Evolutionary conservation across 805 yeast species (phyloP).

Genomic region (Candida rishiriensis): DNA sequence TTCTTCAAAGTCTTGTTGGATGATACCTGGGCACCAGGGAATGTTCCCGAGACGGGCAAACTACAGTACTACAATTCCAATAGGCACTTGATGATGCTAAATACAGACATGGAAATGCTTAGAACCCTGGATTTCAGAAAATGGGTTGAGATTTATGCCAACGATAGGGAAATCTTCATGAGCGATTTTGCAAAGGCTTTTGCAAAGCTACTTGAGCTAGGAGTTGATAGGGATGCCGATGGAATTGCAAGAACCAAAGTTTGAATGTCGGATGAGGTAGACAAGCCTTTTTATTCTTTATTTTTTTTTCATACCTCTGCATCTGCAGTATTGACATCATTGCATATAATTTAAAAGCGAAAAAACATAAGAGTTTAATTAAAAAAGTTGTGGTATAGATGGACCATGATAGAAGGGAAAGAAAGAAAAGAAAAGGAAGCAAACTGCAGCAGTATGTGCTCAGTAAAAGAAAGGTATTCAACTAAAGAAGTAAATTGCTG

Average conservation of each 20-base stretch:
- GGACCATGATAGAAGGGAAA: too few relatives aligned
- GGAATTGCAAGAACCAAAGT: slow-evolving; percentile 28
- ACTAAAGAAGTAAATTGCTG: too few relatives aligned
- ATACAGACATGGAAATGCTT: slow-evolving; percentile 66
- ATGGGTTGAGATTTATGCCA: slow-evolving; percentile 66
- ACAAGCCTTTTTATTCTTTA: neutral
- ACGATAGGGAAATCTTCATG: slow-evolving; percentile 57
- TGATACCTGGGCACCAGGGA: slow-evolving; percentile 37
- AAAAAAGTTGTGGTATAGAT: too few relatives aligned
- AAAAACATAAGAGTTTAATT: too few relatives aligned
- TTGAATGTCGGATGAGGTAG: slow-evolving; percentile 7
- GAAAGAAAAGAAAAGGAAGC: too few relatives aligned
- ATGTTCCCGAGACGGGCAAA: slow-evolving; percentile 39
- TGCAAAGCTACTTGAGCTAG: slow-evolving; percentile 53
- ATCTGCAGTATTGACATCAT: neutral
- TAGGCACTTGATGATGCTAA: slow-evolving; percentile 71
- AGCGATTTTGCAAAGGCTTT: slow-evolving; percentile 63
- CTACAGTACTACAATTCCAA: slow-evolving; percentile 36
- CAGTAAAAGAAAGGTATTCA: too few relatives aligned
- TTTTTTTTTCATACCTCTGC: neutral
- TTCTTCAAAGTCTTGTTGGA: slow-evolving; percentile 43
- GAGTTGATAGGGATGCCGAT: slow-evolving; percentile 32
- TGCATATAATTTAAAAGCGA: neutral
- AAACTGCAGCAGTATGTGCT: too few relatives aligned
- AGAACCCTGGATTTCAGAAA: slow-evolving; percentile 53